A percentile compares a stretch with the other conserved stretches of the same genome.
phyloP scores from a whole-genome alignment of 208 protist species.

The Angomonas ambiguus region DNA sequence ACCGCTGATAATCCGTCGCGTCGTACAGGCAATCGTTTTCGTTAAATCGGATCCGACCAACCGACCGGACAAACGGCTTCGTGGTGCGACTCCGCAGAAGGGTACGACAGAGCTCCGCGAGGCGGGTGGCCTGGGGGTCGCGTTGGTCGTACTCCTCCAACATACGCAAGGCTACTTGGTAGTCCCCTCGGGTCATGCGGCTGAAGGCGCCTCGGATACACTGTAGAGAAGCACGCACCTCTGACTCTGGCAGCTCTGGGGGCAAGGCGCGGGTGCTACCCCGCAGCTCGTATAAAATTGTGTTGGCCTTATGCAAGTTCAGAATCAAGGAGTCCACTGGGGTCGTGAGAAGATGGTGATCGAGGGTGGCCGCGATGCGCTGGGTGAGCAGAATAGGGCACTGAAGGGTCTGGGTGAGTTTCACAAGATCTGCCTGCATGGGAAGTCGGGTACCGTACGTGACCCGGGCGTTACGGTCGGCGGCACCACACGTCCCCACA shows the following conservation, averaged over 20 bases:
- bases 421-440: constrained; percentile 28
- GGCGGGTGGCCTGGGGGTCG: constrained; percentile 37
- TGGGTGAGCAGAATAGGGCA: constrained; percentile 45
- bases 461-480: constrained; percentile 30
- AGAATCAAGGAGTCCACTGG: constrained; percentile 43
- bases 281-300: constrained; percentile 51
- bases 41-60: constrained; percentile 24
- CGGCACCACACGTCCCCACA: constrained; percentile 58
- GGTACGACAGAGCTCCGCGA: constrained; percentile 24
- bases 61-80: constrained; percentile 36
- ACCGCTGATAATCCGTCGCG: background rate
- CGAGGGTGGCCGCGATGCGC: constrained; percentile 38
- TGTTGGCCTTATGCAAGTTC: constrained; percentile 11
- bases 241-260: constrained; percentile 1
- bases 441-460: constrained; percentile 28
- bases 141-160: constrained; percentile 21
- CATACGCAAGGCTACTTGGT: constrained; percentile 23
- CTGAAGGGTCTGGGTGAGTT: constrained; percentile 31
- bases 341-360: constrained; percentile 40
- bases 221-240: constrained; percentile 22
- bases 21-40: constrained; percentile 13
- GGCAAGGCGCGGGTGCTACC: constrained; percentile 22
- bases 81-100: constrained; percentile 23
- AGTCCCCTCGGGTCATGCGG: constrained; percentile 47
- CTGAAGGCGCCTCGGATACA: constrained; percentile 35